Conservation (phyloP, 345 rosid genomes). For the Hibiscus tridactylites region DNA sequence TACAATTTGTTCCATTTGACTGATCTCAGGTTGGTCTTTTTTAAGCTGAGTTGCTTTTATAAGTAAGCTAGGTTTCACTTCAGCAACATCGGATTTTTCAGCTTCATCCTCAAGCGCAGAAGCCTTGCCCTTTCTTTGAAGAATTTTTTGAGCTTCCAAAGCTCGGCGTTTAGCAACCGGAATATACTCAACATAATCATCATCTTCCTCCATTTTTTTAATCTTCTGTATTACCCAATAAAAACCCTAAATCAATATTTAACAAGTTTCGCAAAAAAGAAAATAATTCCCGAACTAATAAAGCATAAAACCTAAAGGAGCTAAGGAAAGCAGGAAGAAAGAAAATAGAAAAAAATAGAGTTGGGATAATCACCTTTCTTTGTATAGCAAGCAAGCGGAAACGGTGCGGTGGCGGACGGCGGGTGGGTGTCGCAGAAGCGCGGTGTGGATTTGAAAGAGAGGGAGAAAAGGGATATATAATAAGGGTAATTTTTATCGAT, state of each 20-base stretch:
- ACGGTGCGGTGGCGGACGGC: not conserved
- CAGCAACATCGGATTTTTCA: conserved; percentile 56
- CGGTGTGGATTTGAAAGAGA: not conserved
- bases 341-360: not conserved
- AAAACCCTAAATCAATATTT: not conserved
- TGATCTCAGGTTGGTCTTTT: conserved; percentile 70
- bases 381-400: not conserved
- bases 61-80: conserved; percentile 79
- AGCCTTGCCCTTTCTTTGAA: conserved; percentile 65
- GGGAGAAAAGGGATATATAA: not conserved
- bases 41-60: conserved; percentile 88
- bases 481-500: no score
- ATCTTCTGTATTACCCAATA: conserved; percentile 2
- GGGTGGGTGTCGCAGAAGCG: not conserved
- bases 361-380: not conserved
- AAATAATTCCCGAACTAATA: not conserved
- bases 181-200: conserved; percentile 66
- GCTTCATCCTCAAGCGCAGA: conserved; percentile 51
- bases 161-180: conserved; percentile 83
- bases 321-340: not conserved
- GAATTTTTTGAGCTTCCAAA: conserved; percentile 62
- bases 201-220: conserved; percentile 55
- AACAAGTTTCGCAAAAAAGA: no score
- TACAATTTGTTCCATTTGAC: conserved; percentile 67
- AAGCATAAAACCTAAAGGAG: not conserved